A percentile compares a stretch with the other conserved stretches of the same genome.
These are phyloP conservation scores for Pichia sp. DNA, from an alignment of 1,139 yeast genomes.

Conservation along the genomic window DNA sequence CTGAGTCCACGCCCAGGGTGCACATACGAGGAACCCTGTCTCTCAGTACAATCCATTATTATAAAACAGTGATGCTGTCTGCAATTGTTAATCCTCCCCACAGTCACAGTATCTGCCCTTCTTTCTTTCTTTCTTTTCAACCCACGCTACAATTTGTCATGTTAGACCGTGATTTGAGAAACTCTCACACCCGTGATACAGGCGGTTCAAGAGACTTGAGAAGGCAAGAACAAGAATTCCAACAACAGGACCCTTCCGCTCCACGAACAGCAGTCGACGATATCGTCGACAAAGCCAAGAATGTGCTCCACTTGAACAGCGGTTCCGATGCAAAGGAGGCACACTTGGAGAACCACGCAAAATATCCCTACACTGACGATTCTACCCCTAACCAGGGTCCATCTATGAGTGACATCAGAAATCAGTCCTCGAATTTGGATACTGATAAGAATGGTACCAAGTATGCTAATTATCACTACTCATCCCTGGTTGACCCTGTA, in stretches of 20 bases:
- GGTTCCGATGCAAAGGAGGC: not conserved
- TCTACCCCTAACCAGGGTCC: not conserved
- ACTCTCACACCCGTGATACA: not conserved
- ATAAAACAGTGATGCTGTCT: no score
- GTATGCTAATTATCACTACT: conserved; percentile 16
- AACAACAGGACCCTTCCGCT: not conserved
- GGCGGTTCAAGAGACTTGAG: not conserved
- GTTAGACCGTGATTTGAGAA: conserved; percentile 5
- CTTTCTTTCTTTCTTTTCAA: no score
- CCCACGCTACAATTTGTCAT: conserved; percentile 1
- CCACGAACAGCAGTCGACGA: not conserved
- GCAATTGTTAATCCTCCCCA: no score
- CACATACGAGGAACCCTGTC: no score
- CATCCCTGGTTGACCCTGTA: conserved; percentile 24
- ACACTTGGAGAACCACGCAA: not conserved
- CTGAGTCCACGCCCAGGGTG: no score
- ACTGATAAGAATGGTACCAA: not conserved
- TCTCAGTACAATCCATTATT: no score
- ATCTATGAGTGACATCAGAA: not conserved
- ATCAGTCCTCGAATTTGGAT: not conserved
- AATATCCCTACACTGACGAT: conserved; percentile 2
- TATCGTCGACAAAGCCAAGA: conserved; percentile 6
- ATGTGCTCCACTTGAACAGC: conserved; percentile 1
- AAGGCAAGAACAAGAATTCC: no score
- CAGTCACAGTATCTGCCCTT: no score